These are phyloP conservation scores for Astrothelium subdiscretum DNA, from an alignment of 495 filamentous ascomycete species.

Conservation along the genomic window DNA sequence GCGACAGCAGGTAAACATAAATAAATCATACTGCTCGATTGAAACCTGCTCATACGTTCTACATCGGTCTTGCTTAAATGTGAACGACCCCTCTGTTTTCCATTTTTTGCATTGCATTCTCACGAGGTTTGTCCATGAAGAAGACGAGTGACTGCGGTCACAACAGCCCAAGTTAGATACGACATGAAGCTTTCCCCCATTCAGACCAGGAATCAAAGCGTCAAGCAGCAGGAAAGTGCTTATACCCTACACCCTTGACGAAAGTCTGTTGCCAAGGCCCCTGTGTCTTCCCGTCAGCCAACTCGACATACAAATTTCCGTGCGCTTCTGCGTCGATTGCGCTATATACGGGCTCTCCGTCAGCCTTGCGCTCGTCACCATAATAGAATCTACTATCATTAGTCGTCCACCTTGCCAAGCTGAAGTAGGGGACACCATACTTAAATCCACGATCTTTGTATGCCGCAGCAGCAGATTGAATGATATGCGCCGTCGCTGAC, in stretches of 20 bases:
- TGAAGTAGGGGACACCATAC: conserved; percentile 18
- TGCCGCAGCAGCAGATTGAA: conserved; percentile 26
- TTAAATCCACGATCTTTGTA: conserved; percentile 26
- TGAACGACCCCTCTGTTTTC: too few relatives aligned
- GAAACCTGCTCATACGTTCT: too few relatives aligned
- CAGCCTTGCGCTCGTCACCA: conserved; percentile 28
- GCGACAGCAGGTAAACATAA: too few relatives aligned
- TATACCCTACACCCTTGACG: conserved; percentile 30
- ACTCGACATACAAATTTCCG: conserved; percentile 28
- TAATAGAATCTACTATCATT: conserved; percentile 28
- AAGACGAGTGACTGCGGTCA: too few relatives aligned
- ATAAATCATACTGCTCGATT: too few relatives aligned
- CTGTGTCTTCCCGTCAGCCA: conserved; percentile 21
- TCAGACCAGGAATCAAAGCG: too few relatives aligned
- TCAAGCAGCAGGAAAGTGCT: not conserved
- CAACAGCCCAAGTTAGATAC: too few relatives aligned
- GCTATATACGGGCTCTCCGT: conserved; percentile 20
- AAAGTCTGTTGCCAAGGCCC: conserved; percentile 33
- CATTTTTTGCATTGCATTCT: too few relatives aligned
- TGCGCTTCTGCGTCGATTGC: conserved; percentile 27
- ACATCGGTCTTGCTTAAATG: too few relatives aligned
- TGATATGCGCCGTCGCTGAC: conserved; percentile 26
- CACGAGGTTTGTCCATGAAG: too few relatives aligned
- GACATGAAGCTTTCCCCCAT: too few relatives aligned
- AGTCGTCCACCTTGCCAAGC: not conserved